Base-by-base conservation (phyloP, 2,329 filamentous ascomycete species). In the Magnaporthiopsis rhizophila region DNA sequence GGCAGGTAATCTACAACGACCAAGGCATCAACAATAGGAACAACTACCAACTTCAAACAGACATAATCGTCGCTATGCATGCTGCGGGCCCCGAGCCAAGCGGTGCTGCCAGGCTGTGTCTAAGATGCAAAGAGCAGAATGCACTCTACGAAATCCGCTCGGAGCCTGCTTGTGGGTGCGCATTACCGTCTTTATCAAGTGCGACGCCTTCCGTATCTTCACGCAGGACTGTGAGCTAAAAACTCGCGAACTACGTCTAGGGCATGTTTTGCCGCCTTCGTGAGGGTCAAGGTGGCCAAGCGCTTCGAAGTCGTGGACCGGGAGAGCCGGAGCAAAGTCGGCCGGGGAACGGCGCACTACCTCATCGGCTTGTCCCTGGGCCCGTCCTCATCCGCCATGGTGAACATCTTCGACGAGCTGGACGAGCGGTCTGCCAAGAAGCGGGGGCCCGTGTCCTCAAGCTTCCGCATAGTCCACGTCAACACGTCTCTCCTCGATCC, bases 361-460 rank as follows among this genome's bases (percentile, higher is more conserved):
- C 79, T 97, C 24, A 79, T 97, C 26, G 91, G 92, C 7, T 79
- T 97, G 1, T 97, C 93, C 0, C 88, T 92, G 70, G 94, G 95
- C 0, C 80, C 89, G 1, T 95, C 90, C 1, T 98, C 94, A 0
- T 82, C 89, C 18, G 85, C 87, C 18, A 80, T 99, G 58, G 80
- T 96, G 36, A 85, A 94, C 70, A 81, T 96, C 28, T 80, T 84
- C 68, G 83, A 82, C 64, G 89, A 94, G 73, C 80, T 83, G 57
- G 83, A 86, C 62, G 78, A 85, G 5, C 84, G 86, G 0, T 32
- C 30, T n/a, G 21, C 38, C 21, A 36, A 62, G 53, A 57, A 58
- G 30, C 50, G 34, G 18, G n/a, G 38, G 34, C 61, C 61, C 11
- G 56, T 62, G 24, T 26, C 53, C 1, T 34, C 50, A 9, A 84